phyloP scores from a whole-genome alignment of 495 filamentous ascomycete genomes.

The Lindgomyces ingoldianus region DNA sequence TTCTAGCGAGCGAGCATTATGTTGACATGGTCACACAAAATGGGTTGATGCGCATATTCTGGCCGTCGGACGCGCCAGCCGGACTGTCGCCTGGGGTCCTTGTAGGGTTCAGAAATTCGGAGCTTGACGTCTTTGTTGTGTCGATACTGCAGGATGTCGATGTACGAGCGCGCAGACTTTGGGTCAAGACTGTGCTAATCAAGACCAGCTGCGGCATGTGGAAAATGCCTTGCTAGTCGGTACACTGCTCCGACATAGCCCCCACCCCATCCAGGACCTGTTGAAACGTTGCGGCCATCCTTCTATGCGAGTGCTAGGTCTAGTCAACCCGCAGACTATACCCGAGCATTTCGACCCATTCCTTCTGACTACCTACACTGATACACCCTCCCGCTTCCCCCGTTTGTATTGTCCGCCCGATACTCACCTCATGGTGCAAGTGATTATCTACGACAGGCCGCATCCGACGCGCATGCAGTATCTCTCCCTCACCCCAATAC shows the following conservation, averaged over 20 bases:
- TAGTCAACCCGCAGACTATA: constrained; percentile 63
- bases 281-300: constrained; percentile 80
- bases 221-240: constrained; percentile 84
- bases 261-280: constrained; percentile 77
- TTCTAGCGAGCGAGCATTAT: constrained; percentile 76
- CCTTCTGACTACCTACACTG: constrained; percentile 69
- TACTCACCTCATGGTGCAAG: constrained; percentile 68
- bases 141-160: constrained; percentile 89
- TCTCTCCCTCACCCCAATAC: constrained; percentile 86
- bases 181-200: constrained; percentile 2
- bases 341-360: constrained; percentile 61
- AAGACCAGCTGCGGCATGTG: constrained; percentile 64
- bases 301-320: constrained; percentile 82
- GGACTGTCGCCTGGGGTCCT: constrained; percentile 72
- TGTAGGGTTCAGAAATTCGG: constrained; percentile 94
- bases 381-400: constrained; percentile 60
- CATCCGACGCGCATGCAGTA: constrained; percentile 93
- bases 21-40: constrained; percentile 78
- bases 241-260: constrained; percentile 78
- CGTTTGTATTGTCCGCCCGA: constrained; percentile 68
- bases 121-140: constrained; percentile 84
- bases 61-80: constrained; percentile 83
- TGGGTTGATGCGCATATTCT: constrained; percentile 96
- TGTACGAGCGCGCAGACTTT: constrained; percentile 52
- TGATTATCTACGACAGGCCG: constrained; percentile 85